Conservation (phyloP, 164 flowering plant species). For the Pachysandra terminalis region DNA sequence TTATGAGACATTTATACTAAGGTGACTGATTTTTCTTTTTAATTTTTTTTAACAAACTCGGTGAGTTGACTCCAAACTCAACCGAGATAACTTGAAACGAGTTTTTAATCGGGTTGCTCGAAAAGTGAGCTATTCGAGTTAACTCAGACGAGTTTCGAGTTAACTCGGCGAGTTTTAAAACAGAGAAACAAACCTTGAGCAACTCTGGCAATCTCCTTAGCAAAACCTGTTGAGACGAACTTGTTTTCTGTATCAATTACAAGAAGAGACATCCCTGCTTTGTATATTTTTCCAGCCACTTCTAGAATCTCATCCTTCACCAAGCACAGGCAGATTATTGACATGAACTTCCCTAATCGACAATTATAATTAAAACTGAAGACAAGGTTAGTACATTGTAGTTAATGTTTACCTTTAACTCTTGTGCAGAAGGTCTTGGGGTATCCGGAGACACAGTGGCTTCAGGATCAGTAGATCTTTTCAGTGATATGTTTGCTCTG, state of each 20-base stretch:
- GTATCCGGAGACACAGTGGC: constrained; percentile 60
- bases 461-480: constrained; percentile 86
- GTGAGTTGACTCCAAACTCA: too few relatives aligned
- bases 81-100: too few relatives aligned
- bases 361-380: not conserved
- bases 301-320: constrained; percentile 93
- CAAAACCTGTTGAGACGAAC: constrained; percentile 96
- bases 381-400: not conserved
- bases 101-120: too few relatives aligned
- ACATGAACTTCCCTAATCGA: not conserved
- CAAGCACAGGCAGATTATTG: not conserved
- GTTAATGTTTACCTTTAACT: constrained; percentile 59
- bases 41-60: too few relatives aligned
- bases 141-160: too few relatives aligned
- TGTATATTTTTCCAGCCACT: constrained; percentile 92
- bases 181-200: constrained; percentile 97
- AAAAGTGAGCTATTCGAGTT: too few relatives aligned
- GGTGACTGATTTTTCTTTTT: too few relatives aligned
- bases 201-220: constrained; percentile 93
- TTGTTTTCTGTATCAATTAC: constrained; percentile 97
- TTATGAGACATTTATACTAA: too few relatives aligned
- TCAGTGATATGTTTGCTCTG: constrained; percentile 87
- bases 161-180: too few relatives aligned
- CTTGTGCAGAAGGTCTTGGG: constrained; percentile 80
- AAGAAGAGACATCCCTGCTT: constrained; percentile 94